These are phyloP conservation scores for Spongiforma sp. DNA, from an alignment of 1,284 basidiomycete species.

Conservation along the genomic window DNA sequence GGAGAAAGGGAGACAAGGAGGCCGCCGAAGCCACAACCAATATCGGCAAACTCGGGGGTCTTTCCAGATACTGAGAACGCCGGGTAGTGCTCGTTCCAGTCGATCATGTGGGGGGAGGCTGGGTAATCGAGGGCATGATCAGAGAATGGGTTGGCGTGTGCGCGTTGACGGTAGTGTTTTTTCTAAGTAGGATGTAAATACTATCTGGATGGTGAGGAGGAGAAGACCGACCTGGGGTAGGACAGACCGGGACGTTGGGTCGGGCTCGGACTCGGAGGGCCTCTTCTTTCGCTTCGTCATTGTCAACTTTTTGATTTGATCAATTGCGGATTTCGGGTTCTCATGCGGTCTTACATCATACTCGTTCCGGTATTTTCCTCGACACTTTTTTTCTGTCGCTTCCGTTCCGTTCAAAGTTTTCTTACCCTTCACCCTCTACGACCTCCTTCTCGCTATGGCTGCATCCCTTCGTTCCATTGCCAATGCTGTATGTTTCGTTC, in stretches of 20 bases:
- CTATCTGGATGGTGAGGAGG: not conserved
- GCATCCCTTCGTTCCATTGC: constrained; percentile 46
- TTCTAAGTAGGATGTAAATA: constrained; percentile 63
- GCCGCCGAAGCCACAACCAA: constrained; percentile 98
- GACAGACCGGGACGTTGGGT: constrained; percentile 10
- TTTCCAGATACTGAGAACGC: constrained; percentile 62
- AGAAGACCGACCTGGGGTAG: constrained; percentile 33
- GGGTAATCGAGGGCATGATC: constrained; percentile 96
- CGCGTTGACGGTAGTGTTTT: constrained; percentile 95
- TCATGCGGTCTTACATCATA: constrained; percentile 18
- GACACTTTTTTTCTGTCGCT: constrained; percentile 10
- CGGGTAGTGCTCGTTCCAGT: constrained; percentile 91
- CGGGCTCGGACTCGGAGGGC: constrained; percentile 8
- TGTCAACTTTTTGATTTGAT: not conserved
- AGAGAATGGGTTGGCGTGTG: constrained; percentile 98
- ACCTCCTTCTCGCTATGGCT: constrained; percentile 25
- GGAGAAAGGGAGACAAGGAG: constrained; percentile 91
- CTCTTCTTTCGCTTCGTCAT: constrained; percentile 39
- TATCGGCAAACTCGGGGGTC: constrained; percentile 92
- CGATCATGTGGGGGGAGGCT: constrained; percentile 75
- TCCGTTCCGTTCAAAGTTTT: constrained; percentile 9
- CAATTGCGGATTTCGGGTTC: constrained; percentile 3
- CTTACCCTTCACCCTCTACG: constrained; percentile 7
- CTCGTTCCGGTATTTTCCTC: constrained; percentile 35
- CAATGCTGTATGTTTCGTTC: constrained; percentile 49